Percentiles rank a stretch among this genome's conserved stretches.
Conservation (phyloP, 306 rosid species). For the Herpetospermum pedunculosum region DNA sequence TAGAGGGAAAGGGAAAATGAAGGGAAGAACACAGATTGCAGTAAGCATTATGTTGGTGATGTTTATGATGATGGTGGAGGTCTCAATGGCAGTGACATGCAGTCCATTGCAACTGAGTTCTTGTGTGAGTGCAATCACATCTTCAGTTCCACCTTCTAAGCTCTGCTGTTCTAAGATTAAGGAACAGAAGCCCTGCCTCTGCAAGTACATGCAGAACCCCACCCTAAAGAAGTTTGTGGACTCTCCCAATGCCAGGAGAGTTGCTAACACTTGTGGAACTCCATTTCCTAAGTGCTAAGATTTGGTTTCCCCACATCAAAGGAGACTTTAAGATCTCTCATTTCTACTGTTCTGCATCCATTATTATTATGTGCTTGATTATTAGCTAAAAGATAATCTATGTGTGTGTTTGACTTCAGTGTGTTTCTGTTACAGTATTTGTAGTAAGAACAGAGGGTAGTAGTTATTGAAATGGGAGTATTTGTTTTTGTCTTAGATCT, state of each 20-base stretch:
- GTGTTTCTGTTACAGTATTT: neutral
- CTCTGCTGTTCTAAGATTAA: constrained; percentile 87
- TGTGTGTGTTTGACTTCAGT: neutral
- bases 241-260: constrained; percentile 91
- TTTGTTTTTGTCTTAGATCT: neutral
- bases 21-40: constrained; percentile 47
- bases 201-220: constrained; percentile 82
- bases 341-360: constrained; percentile 2
- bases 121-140: constrained; percentile 79
- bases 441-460: neutral
- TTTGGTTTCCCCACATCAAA: neutral
- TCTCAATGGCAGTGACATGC: constrained; percentile 68
- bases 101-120: constrained; percentile 70
- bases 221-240: constrained; percentile 75
- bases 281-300: constrained; percentile 78
- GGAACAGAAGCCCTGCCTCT: constrained; percentile 93
- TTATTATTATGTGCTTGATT: neutral
- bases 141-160: constrained; percentile 59
- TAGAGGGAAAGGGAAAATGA: constrained; percentile 24
- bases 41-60: constrained; percentile 32
- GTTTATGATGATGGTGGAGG: constrained; percentile 35
- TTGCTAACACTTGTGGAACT: constrained; percentile 86
- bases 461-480: neutral
- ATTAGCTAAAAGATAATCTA: constrained; percentile 2
- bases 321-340: neutral